phyloP scores from a whole-genome alignment of 78 protist species.

The Chrysochromulina parva region DNA sequence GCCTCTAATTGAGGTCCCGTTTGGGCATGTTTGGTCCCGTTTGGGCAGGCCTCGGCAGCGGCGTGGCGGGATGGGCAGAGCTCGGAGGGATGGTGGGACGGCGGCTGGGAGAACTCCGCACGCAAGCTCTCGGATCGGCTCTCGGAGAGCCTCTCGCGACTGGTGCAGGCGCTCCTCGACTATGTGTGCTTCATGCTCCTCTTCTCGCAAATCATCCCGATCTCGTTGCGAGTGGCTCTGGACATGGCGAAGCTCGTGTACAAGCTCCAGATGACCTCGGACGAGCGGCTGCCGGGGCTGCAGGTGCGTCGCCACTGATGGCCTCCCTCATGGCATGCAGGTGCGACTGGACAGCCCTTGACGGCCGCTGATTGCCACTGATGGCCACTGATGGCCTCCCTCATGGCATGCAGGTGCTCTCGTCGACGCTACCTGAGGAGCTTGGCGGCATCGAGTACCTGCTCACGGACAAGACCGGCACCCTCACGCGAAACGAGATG shows the following conservation, averaged over 20 bases:
- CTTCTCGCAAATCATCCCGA: conserved; percentile 96
- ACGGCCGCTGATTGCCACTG: not conserved
- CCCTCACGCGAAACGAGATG: conserved; percentile 89
- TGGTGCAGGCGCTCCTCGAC: conserved; percentile 9
- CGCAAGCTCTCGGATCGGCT: too few relatives aligned
- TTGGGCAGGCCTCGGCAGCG: too few relatives aligned
- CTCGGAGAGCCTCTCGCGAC: not conserved
- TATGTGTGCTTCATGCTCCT: conserved; percentile 88
- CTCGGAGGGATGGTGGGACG: too few relatives aligned
- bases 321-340: not conserved
- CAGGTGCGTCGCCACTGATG: not conserved
- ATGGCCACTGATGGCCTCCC: not conserved
- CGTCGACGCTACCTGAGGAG: conserved; percentile 94
- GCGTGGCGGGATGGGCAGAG: too few relatives aligned
- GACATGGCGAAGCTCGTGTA: conserved; percentile 85
- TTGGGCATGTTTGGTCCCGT: too few relatives aligned
- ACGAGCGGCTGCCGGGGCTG: conserved; percentile 2
- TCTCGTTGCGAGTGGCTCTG: conserved; percentile 83
- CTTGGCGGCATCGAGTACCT: conserved; percentile 93
- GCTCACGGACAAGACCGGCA: conserved; percentile 98
- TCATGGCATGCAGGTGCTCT: conserved; percentile 77
- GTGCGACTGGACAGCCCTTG: too few relatives aligned
- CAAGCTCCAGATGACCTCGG: conserved; percentile 34
- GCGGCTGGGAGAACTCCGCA: too few relatives aligned
- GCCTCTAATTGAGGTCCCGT: too few relatives aligned